A percentile compares a stretch with the other conserved stretches of the same genome.
phyloP scores from a whole-genome alignment of 2,329 filamentous ascomycete genomes.

The Neonectria magnoliae region DNA sequence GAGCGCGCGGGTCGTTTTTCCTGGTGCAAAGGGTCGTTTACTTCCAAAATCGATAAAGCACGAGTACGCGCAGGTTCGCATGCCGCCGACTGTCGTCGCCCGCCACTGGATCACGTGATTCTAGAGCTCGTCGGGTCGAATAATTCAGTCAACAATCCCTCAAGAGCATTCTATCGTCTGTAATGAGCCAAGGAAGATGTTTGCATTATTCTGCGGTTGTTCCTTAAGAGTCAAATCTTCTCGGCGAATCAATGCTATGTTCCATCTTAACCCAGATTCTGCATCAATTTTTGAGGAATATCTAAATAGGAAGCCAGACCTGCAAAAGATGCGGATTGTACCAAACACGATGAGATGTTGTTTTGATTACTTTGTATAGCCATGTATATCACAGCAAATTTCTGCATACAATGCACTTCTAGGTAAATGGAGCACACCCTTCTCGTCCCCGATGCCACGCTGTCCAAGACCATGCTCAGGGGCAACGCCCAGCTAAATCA shows the following conservation, averaged over 20 bases:
- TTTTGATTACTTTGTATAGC: neutral
- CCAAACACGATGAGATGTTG: conserved; percentile 3
- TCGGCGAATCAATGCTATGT: too few relatives aligned
- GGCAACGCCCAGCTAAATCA: conserved; percentile 28
- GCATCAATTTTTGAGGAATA: too few relatives aligned
- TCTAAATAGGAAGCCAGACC: too few relatives aligned
- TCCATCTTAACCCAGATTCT: too few relatives aligned
- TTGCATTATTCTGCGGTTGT: too few relatives aligned
- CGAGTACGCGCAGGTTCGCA: neutral
- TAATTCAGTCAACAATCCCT: too few relatives aligned
- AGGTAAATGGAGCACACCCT: neutral
- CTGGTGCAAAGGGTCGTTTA: conserved; percentile 19
- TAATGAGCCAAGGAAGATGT: too few relatives aligned
- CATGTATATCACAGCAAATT: conserved; percentile 5
- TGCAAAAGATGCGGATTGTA: neutral
- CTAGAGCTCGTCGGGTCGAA: neutral
- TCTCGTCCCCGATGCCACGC: conserved; percentile 6
- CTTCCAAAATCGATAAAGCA: conserved; percentile 15
- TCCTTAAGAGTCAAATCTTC: too few relatives aligned
- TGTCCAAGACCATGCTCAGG: conserved; percentile 35
- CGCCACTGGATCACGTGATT: conserved; percentile 14
- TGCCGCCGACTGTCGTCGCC: neutral
- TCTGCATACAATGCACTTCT: conserved; percentile 1
- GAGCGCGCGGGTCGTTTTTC: conserved; percentile 15
- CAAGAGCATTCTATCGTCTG: neutral